Base-by-base conservation (phyloP, 2,329 filamentous ascomycete genomes). In the Thermothelomyces thermophilus region DNA sequence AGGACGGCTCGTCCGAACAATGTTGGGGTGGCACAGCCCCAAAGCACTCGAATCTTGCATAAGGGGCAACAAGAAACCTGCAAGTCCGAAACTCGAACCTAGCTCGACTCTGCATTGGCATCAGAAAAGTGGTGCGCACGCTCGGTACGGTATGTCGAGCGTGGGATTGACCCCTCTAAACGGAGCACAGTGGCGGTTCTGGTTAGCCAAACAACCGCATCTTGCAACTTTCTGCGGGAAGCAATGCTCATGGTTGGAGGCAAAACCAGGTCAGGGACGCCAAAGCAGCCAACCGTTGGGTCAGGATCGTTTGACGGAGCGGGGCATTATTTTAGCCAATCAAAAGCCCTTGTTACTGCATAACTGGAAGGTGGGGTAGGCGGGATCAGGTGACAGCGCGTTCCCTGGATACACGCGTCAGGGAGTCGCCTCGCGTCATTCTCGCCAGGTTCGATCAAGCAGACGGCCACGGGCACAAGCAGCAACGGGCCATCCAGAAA, bases 361-460 rank as follows among this genome's bases (percentile, higher is more conserved):
- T 22, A 46, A 46, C 16, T 8, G 43, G 43, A 37, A 46, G 43
- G 43, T 46, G 43, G 43, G 43, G 43, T 6, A 7, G 1, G 19
- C 8, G 6, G 34, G 11, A n/a, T 46, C 43, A 46, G 43, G 43
- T 46, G 43, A 46, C 34, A 8, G 34, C 43, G 43, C 43, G 43
- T 19, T 6, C 22, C 14, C 6, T 9, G 28, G 7, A 11, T 13
- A 30, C 43, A 24, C 34, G 43, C 11, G 13, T 46, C 26, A 11
- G 16, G 2, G 4, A 19, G 2, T 20, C 5, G 20, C 16, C 37
- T 36, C 22, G 33, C 33, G 31, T 37, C 31, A 13, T 13, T 17
- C 11, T 8, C 13, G 19, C 34, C 5, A 36, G 20, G 17, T 33
- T 33, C 24, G 20, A 6, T 35, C 33, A 35, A 11, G 16, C 30